Evolutionary conservation across 2,329 filamentous ascomycete genomes (phyloP), one percentile per base, ranked within the genome.

Genomic region (Periconia macrospinosa): DNA sequence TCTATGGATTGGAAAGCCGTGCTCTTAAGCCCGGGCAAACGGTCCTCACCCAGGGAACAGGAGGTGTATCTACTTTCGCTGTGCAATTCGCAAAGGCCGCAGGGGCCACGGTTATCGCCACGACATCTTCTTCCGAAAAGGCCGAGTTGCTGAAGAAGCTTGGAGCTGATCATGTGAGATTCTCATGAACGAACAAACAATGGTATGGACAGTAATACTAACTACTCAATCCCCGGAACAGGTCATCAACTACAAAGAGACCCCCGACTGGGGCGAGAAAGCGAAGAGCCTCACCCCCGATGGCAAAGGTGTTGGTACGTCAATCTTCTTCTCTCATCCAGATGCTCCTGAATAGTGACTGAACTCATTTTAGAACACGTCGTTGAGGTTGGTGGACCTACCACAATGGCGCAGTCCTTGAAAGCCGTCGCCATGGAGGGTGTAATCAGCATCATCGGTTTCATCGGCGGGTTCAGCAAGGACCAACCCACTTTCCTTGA

Each of bases 41-140:
- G 49, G 85, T 90, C 2, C 78, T 90, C 33, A 86, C 86, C 1
- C 85, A 89, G 71, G 87, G 87, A n/a, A 89, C 86, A 0, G 87
- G 87, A 18, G 87, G 87, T 53, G 87, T 90, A 8, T 83, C 80
- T 57, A 79, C 89, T 55, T 88, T 88, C 54, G 86, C 81, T 3
- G 69, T 89, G n/a, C 86, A 76, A 56, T 80, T 81, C 54, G 79
- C 78, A 30, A 78, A 79, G 53, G 81, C 82, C 0, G 78, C 78
- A 0, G 83, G 82, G 27, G 83, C 83, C 0, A 77, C 68, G 7
- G 82, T 86, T 47, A 83, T 86, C 50, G 80, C 83, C 0, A 86
- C 83, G 0, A 86, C 83, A 0, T 83, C 79, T 1, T 80, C 78
- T 0, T 62, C 70, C 0, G 70, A 72, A 2, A 86, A 86, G 67